phyloP scores from a whole-genome alignment of 2,329 filamentous ascomycete species.

The Paramyrothecium roridum region DNA sequence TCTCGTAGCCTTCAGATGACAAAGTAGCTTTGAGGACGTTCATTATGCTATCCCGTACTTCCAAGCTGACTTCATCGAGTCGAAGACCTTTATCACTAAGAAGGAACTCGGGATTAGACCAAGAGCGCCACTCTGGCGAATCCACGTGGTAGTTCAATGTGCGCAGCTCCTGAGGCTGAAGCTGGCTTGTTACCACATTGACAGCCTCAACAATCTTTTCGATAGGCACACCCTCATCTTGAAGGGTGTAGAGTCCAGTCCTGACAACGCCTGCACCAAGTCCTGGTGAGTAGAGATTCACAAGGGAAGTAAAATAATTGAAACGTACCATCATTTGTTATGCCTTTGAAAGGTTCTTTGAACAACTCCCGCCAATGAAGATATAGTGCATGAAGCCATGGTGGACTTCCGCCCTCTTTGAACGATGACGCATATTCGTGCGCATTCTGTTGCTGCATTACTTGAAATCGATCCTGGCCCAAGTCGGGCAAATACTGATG shows the following conservation, averaged over 20 bases:
- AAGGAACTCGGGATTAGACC: slow-evolving; percentile 71
- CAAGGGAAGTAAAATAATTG: too few relatives aligned
- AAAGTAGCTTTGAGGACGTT: slow-evolving; percentile 55
- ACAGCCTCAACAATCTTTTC: slow-evolving; percentile 50
- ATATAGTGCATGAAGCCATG: slow-evolving; percentile 64
- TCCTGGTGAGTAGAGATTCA: too few relatives aligned
- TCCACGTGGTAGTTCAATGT: slow-evolving; percentile 70
- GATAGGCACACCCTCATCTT: slow-evolving; percentile 64
- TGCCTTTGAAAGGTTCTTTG: slow-evolving; percentile 66
- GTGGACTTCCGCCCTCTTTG: slow-evolving; percentile 35
- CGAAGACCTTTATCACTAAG: slow-evolving; percentile 66
- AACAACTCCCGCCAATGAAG: slow-evolving; percentile 56
- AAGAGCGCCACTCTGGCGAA: slow-evolving; percentile 68
- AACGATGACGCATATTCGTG: background rate
- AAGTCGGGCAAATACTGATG: background rate
- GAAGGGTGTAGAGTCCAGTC: slow-evolving; percentile 51
- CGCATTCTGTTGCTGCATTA: background rate
- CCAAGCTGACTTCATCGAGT: slow-evolving; percentile 54
- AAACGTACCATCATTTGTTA: slow-evolving; percentile 67
- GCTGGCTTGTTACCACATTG: slow-evolving; percentile 33
- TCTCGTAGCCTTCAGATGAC: slow-evolving; percentile 68
- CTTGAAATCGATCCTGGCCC: background rate
- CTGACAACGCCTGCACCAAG: slow-evolving; percentile 46
- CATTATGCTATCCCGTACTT: slow-evolving; percentile 48
- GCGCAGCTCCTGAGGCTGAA: slow-evolving; percentile 48